Evolutionary conservation across 495 filamentous ascomycete genomes (phyloP), one percentile per base, ranked within the genome.

Genomic region (Copromyces sp.): DNA sequence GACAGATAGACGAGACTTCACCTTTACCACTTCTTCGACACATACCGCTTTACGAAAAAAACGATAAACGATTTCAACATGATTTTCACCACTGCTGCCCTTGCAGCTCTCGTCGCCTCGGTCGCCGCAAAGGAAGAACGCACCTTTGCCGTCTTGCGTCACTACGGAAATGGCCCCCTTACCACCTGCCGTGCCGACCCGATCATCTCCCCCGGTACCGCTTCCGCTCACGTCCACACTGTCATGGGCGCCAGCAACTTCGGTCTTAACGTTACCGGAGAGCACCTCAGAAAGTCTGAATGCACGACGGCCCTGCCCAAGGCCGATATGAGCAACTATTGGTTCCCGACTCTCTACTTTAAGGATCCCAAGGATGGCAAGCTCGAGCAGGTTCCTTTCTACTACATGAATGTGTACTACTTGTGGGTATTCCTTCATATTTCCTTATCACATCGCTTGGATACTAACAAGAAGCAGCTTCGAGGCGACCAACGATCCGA

Each of bases 291-390:
- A 68, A 73, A 82, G 70, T 91, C 92, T 0, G 81, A 81, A 0
- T 95, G 93, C 81, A 90, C 89, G 69, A 89, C 90, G 11, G 89
- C 91, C 74, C 83, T 82, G 11, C 84, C 90, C 74, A 88, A 86
- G 71, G 84, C 86, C 72, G 93, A 95, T 80, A 83, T 89, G 75
- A 91, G 89, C 75, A 90, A 89, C 80, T 95, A 95, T 83, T 95
- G 93, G 93, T 86, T 89, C 68, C 90, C 93, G 2, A 80, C 80
- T 44, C 83, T 94, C 20, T 93, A 88, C 82, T 93, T 86, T 78
- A 79, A 83, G 74, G 84, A 86, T 68, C 83, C 83, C 74, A 81
- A 86, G 74, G 91, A 91, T 72, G 89, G 88, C 9, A 85, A 83
- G 53, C 91, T 95, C 77, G 87, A 89, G 74, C 84, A 82, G 65